Conservation (phyloP, 805 yeast species). For the Candida bentonensis region DNA sequence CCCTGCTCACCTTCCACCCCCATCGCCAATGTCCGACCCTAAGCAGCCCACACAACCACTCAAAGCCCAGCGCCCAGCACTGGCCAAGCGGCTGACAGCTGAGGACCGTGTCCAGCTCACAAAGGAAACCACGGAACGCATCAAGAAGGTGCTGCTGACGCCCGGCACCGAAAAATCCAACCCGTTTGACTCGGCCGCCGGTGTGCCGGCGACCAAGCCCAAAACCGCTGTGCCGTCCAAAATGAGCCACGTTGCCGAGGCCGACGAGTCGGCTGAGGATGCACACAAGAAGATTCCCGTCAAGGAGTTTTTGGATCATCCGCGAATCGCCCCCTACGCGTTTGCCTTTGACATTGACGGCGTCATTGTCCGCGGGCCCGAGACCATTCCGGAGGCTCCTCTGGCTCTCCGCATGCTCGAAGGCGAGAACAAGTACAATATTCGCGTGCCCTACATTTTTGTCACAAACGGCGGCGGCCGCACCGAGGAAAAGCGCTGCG, state of each 20-base stretch:
- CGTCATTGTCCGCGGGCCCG: conserved; percentile 73
- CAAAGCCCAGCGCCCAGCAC: background rate
- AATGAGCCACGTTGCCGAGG: background rate
- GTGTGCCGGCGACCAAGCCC: background rate
- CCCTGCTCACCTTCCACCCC: no score
- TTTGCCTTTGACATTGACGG: conserved; percentile 93
- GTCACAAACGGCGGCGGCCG: conserved; percentile 92
- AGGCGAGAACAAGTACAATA: conserved; percentile 64
- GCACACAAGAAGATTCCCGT: background rate
- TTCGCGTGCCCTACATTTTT: conserved; percentile 68
- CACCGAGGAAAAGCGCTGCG: conserved; percentile 61
- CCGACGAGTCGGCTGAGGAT: background rate
- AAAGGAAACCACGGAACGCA: background rate
- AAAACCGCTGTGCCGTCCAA: background rate
- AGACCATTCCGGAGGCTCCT: conserved; percentile 67
- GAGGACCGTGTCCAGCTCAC: conserved; percentile 1
- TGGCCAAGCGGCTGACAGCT: conserved; percentile 1
- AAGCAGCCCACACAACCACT: no score
- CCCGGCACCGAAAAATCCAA: conserved; percentile 1
- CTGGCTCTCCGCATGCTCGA: conserved; percentile 59
- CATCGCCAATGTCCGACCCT: no score
- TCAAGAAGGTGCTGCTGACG: background rate
- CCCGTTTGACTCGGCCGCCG: background rate
- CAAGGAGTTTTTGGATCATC: background rate
- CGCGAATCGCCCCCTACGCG: conserved; percentile 25